These are phyloP conservation scores for Beauveria medogensis DNA, from an alignment of 2,329 filamentous ascomycete genomes.

Conservation along the genomic window DNA sequence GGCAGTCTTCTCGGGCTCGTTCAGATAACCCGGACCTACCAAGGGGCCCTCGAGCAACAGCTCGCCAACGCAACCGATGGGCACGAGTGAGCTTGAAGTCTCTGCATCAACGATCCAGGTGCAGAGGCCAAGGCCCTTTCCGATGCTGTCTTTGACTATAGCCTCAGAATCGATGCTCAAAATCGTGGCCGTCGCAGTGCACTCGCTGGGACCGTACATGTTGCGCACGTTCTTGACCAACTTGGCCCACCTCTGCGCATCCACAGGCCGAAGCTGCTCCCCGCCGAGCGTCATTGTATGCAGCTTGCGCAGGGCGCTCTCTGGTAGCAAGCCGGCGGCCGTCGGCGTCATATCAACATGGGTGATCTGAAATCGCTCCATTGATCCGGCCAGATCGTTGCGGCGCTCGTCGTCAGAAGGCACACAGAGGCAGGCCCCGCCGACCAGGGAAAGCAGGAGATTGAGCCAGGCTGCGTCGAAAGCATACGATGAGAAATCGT, in stretches of 20 bases:
- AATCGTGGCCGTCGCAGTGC: background rate
- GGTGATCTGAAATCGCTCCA: background rate
- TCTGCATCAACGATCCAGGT: slow-evolving; percentile 18
- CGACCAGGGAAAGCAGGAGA: background rate
- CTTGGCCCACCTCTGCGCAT: background rate
- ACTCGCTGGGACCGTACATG: slow-evolving; percentile 5
- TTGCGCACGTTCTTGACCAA: background rate
- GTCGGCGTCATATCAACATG: slow-evolving; percentile 5
- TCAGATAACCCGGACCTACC: slow-evolving; percentile 18
- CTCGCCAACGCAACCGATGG: slow-evolving; percentile 19
- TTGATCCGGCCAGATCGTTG: background rate
- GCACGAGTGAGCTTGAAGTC: slow-evolving; percentile 13
- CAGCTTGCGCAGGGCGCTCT: background rate
- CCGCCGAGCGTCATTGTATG: slow-evolving; percentile 4
- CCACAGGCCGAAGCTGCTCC: background rate
- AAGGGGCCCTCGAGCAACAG: slow-evolving; percentile 20
- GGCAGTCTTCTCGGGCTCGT: slow-evolving; percentile 16
- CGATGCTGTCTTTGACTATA: slow-evolving; percentile 6
- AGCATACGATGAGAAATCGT: slow-evolving; percentile 14
- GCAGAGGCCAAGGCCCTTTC: slow-evolving; percentile 2
- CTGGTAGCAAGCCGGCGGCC: slow-evolving; percentile 11
- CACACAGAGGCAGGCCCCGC: background rate
- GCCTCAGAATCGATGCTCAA: background rate
- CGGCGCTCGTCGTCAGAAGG: background rate
- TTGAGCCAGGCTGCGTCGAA: slow-evolving; percentile 12